These are phyloP conservation scores for Arabidopsis lyrata DNA, from an alignment of 441 rosid species.

Conservation along the genomic window DNA sequence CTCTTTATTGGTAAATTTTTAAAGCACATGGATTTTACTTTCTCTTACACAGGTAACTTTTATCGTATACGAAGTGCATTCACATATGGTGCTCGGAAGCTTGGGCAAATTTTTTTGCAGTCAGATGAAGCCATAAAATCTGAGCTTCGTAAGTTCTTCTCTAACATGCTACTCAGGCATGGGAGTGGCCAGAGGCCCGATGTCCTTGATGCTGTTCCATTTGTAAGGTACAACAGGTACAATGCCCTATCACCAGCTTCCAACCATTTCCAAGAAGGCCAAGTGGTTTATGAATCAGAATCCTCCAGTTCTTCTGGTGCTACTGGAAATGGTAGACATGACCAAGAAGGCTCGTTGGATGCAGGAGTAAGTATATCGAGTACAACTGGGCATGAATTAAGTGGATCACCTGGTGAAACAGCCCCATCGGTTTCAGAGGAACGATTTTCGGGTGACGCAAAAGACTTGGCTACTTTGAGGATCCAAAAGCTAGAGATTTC, in stretches of 20 bases:
- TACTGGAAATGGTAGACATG: constrained; percentile 47
- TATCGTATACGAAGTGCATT: constrained; percentile 79
- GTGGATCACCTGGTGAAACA: constrained; percentile 43
- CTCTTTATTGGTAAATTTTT: constrained; percentile 4
- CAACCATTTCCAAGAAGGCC: constrained; percentile 56
- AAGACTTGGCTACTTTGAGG: constrained; percentile 65
- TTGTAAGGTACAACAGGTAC: constrained; percentile 48
- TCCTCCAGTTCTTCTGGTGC: constrained; percentile 46
- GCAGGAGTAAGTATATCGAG: constrained; percentile 36
- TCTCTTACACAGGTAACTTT: constrained; percentile 58
- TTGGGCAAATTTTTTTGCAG: constrained; percentile 57
- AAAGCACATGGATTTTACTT: constrained; percentile 9
- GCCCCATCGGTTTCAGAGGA: constrained; percentile 53
- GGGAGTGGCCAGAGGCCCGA: constrained; percentile 86
- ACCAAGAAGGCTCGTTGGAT: constrained; percentile 47
- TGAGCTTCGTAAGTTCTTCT: constrained; percentile 66
- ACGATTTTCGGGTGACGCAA: constrained; percentile 63
- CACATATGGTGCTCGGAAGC: constrained; percentile 76
- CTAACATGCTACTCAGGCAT: constrained; percentile 73
- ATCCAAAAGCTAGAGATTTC: constrained; percentile 52
- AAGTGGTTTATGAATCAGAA: constrained; percentile 50
- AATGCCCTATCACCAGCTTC: constrained; percentile 44
- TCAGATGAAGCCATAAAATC: constrained; percentile 53
- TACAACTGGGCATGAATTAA: constrained; percentile 38
- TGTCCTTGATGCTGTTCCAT: constrained; percentile 63